Conservation (phyloP, 2,329 filamentous ascomycete species). For the Fusarium chlamydosporum region DNA sequence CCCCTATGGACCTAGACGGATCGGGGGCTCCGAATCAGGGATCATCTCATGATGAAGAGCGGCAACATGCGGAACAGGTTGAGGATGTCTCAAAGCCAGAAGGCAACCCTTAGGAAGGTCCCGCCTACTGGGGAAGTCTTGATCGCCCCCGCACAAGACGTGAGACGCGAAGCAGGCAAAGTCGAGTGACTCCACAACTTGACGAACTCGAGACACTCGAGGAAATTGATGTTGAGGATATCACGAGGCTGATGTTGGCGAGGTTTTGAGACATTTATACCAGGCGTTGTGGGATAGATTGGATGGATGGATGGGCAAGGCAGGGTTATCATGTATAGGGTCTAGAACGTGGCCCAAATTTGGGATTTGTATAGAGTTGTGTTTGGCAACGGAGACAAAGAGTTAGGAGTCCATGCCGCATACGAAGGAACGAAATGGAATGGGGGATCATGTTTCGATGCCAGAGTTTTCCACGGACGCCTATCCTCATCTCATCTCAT, state of each 20-base stretch:
- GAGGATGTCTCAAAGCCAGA: slow-evolving; percentile 42
- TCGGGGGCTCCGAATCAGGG: slow-evolving; percentile 23
- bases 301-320: slow-evolving; percentile 36
- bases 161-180: slow-evolving; percentile 19
- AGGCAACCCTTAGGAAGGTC: slow-evolving; percentile 42
- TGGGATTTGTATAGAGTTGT: slow-evolving; percentile 46
- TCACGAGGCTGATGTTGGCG: slow-evolving; percentile 47
- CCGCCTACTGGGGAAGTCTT: slow-evolving; percentile 34
- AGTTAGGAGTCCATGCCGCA: slow-evolving; percentile 44
- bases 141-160: slow-evolving; percentile 30
- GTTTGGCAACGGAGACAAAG: slow-evolving; percentile 43
- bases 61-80: slow-evolving; percentile 40
- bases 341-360: slow-evolving; percentile 18
- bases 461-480: slow-evolving; percentile 49
- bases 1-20: slow-evolving; percentile 43
- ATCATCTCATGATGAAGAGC: slow-evolving; percentile 30
- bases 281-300: slow-evolving; percentile 47
- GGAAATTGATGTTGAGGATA: slow-evolving; percentile 50
- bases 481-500: slow-evolving; percentile 42
- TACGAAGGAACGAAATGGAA: slow-evolving; percentile 51
- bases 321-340: slow-evolving; percentile 41
- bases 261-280: slow-evolving; percentile 44
- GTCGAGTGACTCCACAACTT: slow-evolving; percentile 21
- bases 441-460: slow-evolving; percentile 49
- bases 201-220: slow-evolving; percentile 52